A percentile compares a stretch with the other conserved stretches of the same genome.
phyloP scores from a whole-genome alignment of 2,329 filamentous ascomycete genomes.

The Lachnellula hyalina region DNA sequence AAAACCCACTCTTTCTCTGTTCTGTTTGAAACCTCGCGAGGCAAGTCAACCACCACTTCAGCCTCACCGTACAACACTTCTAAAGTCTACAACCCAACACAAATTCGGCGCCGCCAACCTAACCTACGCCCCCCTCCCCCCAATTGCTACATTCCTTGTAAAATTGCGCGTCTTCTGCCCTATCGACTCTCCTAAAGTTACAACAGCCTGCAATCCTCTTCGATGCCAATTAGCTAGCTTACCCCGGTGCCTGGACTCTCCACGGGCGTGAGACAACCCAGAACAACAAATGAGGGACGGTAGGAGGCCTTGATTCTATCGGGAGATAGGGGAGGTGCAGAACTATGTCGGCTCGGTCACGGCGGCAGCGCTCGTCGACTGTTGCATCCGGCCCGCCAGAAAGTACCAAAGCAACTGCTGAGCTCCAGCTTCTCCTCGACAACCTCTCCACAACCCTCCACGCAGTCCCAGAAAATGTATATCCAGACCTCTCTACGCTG shows the following conservation, averaged over 20 bases:
- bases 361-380: constrained; percentile 60
- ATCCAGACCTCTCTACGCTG: constrained; percentile 31
- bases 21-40: constrained; percentile 12
- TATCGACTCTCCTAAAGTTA: background rate
- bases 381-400: constrained; percentile 51
- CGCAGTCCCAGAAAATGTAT: constrained; percentile 15
- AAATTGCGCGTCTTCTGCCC: background rate
- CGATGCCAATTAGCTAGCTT: constrained; percentile 17
- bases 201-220: constrained; percentile 2
- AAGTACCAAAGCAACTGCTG: constrained; percentile 55
- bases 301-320: constrained; percentile 12
- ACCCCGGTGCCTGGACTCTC: constrained; percentile 18
- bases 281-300: constrained; percentile 23
- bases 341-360: constrained; percentile 47
- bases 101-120: background rate
- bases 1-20: background rate
- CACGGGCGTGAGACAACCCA: constrained; percentile 14
- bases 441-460: constrained; percentile 33
- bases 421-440: constrained; percentile 51
- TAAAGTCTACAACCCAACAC: background rate
- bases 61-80: constrained; percentile 12
- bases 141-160: background rate
- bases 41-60: constrained; percentile 12
- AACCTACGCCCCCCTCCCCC: background rate
- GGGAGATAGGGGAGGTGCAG: constrained; percentile 29